phyloP scores from a whole-genome alignment of 1,284 basidiomycete genomes.

The Pseudozyma sp. region DNA sequence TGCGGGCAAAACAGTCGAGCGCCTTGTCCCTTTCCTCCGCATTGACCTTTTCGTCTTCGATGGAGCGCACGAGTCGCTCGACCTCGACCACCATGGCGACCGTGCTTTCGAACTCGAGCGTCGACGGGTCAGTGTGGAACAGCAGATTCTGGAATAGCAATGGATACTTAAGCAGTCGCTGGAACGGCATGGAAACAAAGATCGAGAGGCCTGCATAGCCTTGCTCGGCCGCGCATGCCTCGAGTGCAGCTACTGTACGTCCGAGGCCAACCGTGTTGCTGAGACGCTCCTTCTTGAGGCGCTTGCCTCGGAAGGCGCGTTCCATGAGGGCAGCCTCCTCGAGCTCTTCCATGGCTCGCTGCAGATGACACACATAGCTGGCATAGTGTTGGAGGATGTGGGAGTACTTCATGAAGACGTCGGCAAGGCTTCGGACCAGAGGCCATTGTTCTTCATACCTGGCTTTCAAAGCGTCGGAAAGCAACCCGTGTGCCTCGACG shows the following conservation, averaged over 20 bases:
- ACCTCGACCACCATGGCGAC: constrained; percentile 96
- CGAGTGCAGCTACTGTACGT: constrained; percentile 72
- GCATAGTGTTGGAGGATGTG: constrained; percentile 59
- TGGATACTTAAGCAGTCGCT: constrained; percentile 94
- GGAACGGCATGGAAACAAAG: constrained; percentile 94
- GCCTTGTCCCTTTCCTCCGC: constrained; percentile 95
- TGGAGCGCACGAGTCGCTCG: constrained; percentile 91
- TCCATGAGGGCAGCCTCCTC: constrained; percentile 64
- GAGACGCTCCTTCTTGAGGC: constrained; percentile 56
- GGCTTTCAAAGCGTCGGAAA: constrained; percentile 57
- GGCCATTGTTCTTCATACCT: constrained; percentile 65
- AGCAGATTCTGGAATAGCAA: constrained; percentile 92
- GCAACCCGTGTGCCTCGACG: constrained; percentile 49
- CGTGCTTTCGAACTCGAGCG: constrained; percentile 95
- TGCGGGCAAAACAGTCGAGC: constrained; percentile 91
- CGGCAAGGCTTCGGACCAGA: constrained; percentile 59
- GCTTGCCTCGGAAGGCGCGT: constrained; percentile 59
- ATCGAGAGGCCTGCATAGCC: constrained; percentile 94
- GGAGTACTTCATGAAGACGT: constrained; percentile 55
- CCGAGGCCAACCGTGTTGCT: constrained; percentile 60
- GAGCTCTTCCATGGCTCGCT: constrained; percentile 57
- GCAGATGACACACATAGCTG: constrained; percentile 58
- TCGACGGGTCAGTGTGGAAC: constrained; percentile 87
- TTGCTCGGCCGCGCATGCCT: constrained; percentile 81
- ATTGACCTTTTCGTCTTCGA: constrained; percentile 96